phyloP scores from a whole-genome alignment of 139 green algal species.

The Tetradesmus lagerheimii region DNA sequence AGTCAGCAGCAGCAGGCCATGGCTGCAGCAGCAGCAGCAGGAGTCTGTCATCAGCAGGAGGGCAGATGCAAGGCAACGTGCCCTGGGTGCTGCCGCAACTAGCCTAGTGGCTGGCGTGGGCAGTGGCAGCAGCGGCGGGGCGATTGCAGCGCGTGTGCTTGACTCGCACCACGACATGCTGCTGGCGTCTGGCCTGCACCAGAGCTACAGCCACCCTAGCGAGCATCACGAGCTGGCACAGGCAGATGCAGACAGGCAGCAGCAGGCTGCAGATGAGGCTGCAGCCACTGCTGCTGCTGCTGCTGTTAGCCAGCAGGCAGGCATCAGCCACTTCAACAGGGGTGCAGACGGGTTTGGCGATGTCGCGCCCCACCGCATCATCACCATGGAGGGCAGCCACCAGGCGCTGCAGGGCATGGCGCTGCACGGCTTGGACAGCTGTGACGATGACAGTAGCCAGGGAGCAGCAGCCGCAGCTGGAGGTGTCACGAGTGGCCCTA shows the following conservation, averaged over 20 bases:
- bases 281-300: no score
- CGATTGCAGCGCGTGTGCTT: not conserved
- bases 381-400: not conserved
- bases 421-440: not conserved
- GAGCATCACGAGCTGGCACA: not conserved
- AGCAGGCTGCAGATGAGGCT: not conserved
- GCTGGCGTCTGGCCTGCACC: not conserved
- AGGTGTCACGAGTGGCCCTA: not conserved
- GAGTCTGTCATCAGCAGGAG: not conserved
- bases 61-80: not conserved
- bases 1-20: not conserved
- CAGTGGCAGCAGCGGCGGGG: slow-evolving; percentile 18
- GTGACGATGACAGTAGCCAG: not conserved
- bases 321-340: no score
- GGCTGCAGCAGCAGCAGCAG: slow-evolving; percentile 27
- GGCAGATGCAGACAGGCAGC: not conserved
- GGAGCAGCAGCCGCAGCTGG: not conserved
- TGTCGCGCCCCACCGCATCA: not conserved
- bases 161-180: not conserved
- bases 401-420: not conserved
- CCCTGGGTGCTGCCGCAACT: not conserved
- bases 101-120: slow-evolving; percentile 21
- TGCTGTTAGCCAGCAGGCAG: no score
- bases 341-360: no score
- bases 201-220: not conserved